These are phyloP conservation scores for Fusarium haematococcum DNA, from an alignment of 2,329 filamentous ascomycete genomes.

Conservation along the genomic window DNA sequence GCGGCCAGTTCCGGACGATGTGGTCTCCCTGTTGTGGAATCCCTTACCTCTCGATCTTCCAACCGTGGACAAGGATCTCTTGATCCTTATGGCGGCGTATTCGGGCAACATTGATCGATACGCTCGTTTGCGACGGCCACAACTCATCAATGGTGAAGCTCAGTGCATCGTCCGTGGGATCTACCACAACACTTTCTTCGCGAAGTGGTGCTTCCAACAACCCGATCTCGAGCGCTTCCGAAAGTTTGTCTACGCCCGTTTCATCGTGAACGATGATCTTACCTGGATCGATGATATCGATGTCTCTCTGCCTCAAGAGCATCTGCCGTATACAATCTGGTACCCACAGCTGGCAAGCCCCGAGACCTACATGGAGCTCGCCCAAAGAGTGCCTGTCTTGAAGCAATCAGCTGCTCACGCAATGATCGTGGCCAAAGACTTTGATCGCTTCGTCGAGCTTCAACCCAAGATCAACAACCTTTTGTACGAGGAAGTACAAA, in stretches of 20 bases:
- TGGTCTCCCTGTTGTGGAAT: background rate
- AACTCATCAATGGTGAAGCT: background rate
- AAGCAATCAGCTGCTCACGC: background rate
- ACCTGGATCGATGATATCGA: background rate
- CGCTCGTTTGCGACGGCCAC: conserved; percentile 47
- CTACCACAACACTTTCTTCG: background rate
- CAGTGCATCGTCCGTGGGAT: conserved; percentile 17
- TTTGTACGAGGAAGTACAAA: background rate
- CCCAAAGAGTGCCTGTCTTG: background rate
- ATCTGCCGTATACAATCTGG: background rate
- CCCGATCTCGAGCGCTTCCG: background rate
- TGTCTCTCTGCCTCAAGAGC: background rate
- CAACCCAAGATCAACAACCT: background rate
- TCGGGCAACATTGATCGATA: conserved; percentile 56
- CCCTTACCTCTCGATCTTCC: conserved; percentile 54
- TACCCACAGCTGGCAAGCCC: background rate
- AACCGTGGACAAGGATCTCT: conserved; percentile 50
- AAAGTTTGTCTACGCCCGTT: conserved; percentile 1
- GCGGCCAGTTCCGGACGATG: background rate
- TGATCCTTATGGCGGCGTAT: conserved; percentile 53
- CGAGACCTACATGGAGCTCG: background rate
- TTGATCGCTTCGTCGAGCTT: background rate
- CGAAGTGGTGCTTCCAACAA: conserved; percentile 4
- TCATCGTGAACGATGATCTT: conserved; percentile 7
- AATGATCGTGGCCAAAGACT: background rate